These are phyloP conservation scores for Cladosporium austrohemisphaericum DNA, from an alignment of 2,329 filamentous ascomycete species.

Conservation along the genomic window DNA sequence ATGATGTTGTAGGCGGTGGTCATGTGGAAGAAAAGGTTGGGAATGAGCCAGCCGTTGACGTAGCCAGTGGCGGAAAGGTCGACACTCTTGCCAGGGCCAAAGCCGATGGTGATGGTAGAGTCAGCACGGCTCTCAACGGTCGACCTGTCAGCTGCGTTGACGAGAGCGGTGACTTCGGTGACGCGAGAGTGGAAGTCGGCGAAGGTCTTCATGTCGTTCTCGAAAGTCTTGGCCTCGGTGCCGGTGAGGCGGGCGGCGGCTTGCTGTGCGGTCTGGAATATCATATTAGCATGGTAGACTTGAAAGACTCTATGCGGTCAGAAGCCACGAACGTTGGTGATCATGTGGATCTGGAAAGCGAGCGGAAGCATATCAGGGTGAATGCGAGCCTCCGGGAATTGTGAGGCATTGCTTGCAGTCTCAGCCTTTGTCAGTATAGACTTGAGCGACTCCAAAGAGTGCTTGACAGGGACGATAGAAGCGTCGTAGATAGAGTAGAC, in stretches of 20 bases:
- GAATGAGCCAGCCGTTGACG: slow-evolving; percentile 48
- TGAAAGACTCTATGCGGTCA: background rate
- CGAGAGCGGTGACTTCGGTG: slow-evolving; percentile 43
- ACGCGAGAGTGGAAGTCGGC: slow-evolving; percentile 49
- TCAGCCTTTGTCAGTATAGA: slow-evolving; percentile 12
- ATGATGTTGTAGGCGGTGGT: slow-evolving; percentile 58
- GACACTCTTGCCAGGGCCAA: slow-evolving; percentile 12
- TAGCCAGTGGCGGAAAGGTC: slow-evolving; percentile 47
- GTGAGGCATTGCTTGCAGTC: background rate
- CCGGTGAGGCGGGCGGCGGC: slow-evolving; percentile 9
- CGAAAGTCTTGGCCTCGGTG: slow-evolving; percentile 15
- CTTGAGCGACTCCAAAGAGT: slow-evolving; percentile 12
- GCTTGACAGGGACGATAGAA: slow-evolving; percentile 10
- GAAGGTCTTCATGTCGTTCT: slow-evolving; percentile 48
- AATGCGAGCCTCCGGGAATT: slow-evolving; percentile 3
- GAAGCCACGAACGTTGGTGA: slow-evolving; percentile 8
- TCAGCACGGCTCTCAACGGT: slow-evolving; percentile 44
- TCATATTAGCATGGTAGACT: background rate
- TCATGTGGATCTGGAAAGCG: slow-evolving; percentile 12
- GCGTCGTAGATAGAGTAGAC: slow-evolving; percentile 11
- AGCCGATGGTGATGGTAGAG: background rate
- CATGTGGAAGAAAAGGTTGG: slow-evolving; percentile 65
- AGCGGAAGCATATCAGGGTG: slow-evolving; percentile 14
- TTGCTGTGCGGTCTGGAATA: slow-evolving; percentile 3
- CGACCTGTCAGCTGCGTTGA: slow-evolving; percentile 43